A percentile compares a stretch with the other conserved stretches of the same genome.
These are phyloP conservation scores for Debaryomyces tyrocola DNA, from an alignment of 805 yeast genomes.

Conservation along the genomic window DNA sequence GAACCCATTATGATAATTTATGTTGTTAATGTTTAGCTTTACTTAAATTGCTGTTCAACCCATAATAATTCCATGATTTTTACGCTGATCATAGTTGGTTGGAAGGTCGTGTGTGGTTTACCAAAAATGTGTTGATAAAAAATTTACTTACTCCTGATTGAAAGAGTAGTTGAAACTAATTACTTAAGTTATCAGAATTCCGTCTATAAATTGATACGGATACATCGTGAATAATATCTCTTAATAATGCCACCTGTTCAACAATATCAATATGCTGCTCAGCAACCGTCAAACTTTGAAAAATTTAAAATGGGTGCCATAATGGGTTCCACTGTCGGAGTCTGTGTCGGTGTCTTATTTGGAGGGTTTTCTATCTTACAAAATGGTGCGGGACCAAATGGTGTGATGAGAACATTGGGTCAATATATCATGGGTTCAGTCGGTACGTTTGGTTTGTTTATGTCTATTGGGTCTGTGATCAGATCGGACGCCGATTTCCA, in stretches of 20 bases:
- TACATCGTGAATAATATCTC: too few species aligned
- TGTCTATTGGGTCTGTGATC: constrained; percentile 93
- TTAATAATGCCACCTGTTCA: constrained; percentile 62
- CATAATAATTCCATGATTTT: not conserved
- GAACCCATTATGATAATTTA: constrained; percentile 54
- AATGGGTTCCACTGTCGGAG: constrained; percentile 94
- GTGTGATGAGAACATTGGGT: constrained; percentile 93
- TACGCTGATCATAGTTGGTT: not conserved
- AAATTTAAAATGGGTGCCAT: constrained; percentile 98
- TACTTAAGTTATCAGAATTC: not conserved
- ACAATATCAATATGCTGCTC: constrained; percentile 54
- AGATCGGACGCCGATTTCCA: constrained; percentile 62
- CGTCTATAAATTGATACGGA: not conserved
- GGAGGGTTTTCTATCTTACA: constrained; percentile 91
- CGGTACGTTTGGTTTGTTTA: constrained; percentile 92
- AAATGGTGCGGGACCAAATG: constrained; percentile 98
- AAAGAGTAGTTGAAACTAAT: not conserved
- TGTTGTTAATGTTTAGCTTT: not conserved
- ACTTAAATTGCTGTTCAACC: not conserved
- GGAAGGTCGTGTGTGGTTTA: not conserved
- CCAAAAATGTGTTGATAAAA: not conserved
- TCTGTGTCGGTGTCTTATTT: constrained; percentile 90
- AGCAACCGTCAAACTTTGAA: constrained; percentile 84
- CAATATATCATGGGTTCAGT: constrained; percentile 96
- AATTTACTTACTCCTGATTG: not conserved